Evolutionary conservation across 352 stramenopile species (phyloP), one percentile per base, ranked within the genome.

Genomic region (Phytophthora fragariaefolia): DNA sequence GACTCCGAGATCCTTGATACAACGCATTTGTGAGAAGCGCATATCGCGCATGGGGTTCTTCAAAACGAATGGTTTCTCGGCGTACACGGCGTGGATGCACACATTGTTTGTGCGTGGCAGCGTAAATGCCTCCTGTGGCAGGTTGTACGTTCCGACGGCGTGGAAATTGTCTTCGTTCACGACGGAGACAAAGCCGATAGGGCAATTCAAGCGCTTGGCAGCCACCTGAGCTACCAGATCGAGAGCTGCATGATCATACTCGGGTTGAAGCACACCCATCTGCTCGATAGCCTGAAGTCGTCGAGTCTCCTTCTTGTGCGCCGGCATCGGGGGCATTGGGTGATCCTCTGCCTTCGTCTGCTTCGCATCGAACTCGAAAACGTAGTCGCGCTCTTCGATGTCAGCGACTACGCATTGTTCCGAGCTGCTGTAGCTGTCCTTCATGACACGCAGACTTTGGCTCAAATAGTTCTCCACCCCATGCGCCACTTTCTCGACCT

Each of bases 31-130:
- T n/a, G 66, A 61, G 53, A 91, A 90, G 22, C 83, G 83, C 78
- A 89, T 82, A 58, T 92, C 83, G 9, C 83, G 83, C 66, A 76
- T 73, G 28, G 83, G 81, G 62, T 91, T 86, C 71, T 90, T 87
- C 43, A 89, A 17, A 13, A 92, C 66, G 47, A 92, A 45, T 15
- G 81, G 81, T 56, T 80, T 82, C 69, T 92, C 81, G 13, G 70
- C 76, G 63, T 90, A 92, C 36, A 88, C 61, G 18, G 63, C 72
- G 63, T 85, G 76, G 45, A 80, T 79, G 42, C 81, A 90, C 20
- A 88, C 72, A 53, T 80, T 83, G 65, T 89, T 75, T 30, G 76
- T 72, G 6, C 83, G 80, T 12, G 68, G 67, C n/a, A 85, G 34
- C 2, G 45, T 58, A 27, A 58, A 58, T 0, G 67, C 68, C 6